Evolutionary conservation across 192 early-diverging fungal species (phyloP).

Genomic region (Mortierella antarctica): DNA sequence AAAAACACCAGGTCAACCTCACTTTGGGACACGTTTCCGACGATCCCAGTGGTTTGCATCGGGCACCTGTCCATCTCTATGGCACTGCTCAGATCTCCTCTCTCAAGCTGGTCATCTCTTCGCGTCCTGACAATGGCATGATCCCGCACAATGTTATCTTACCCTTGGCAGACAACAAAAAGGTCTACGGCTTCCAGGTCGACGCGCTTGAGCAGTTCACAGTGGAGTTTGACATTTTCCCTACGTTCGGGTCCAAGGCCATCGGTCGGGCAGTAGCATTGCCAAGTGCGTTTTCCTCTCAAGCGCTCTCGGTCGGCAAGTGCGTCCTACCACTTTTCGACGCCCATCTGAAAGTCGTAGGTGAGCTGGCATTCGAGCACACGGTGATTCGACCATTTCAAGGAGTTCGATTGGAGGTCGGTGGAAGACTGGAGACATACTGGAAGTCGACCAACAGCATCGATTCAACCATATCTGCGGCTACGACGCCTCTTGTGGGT

Average conservation of each 20-base stretch:
- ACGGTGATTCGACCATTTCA: conserved; percentile 87
- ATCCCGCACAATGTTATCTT: conserved; percentile 93
- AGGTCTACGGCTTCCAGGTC: conserved; percentile 86
- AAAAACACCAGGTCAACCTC: conserved; percentile 87
- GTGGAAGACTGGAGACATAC: conserved; percentile 96
- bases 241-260: conserved; percentile 93
- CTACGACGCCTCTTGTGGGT: conserved; percentile 13
- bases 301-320: conserved; percentile 38
- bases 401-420: conserved; percentile 90
- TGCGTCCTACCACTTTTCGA: conserved; percentile 85
- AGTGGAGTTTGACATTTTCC: conserved; percentile 94
- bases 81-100: conserved; percentile 75
- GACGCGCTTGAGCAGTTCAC: conserved; percentile 77
- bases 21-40: conserved; percentile 60
- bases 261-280: conserved; percentile 90
- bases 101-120: conserved; percentile 85
- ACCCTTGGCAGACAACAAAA: conserved; percentile 83
- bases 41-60: conserved; percentile 8
- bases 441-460: conserved; percentile 96
- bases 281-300: conserved; percentile 68
- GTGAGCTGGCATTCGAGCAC: conserved; percentile 87
- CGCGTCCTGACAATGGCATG: conserved; percentile 86
- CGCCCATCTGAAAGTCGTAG: conserved; percentile 90
- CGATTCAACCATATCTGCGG: conserved; percentile 30
- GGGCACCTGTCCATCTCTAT: conserved; percentile 65